Evolutionary conservation across 164 flowering plant species (phyloP).

Genomic region (Akebia trifoliata): DNA sequence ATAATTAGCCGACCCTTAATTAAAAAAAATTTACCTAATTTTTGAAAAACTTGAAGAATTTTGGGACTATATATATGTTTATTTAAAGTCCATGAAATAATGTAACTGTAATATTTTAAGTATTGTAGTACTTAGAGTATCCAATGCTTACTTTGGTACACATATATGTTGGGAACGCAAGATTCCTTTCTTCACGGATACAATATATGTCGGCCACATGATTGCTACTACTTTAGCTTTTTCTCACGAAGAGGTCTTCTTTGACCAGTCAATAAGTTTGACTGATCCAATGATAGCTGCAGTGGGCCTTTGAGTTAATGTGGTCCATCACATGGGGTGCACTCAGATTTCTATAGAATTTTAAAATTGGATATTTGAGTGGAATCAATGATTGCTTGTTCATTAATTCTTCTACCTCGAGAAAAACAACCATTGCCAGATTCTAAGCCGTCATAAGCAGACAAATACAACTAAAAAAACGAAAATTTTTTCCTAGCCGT

Average conservation of each 20-base stretch:
- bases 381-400: conserved; percentile 8
- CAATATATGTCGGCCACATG: conserved; percentile 20
- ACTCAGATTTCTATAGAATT: too few relatives aligned
- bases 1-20: too few relatives aligned
- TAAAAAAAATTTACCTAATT: too few relatives aligned
- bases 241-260: conserved; percentile 10
- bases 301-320: conserved; percentile 8
- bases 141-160: too few relatives aligned
- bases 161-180: conserved; percentile 3
- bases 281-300: conserved; percentile 23
- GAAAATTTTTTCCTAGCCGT: too few relatives aligned
- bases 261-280: conserved; percentile 44
- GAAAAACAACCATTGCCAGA: neutral
- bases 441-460: too few relatives aligned
- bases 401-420: neutral
- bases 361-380: conserved; percentile 1
- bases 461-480: too few relatives aligned
- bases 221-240: conserved; percentile 21
- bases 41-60: too few relatives aligned
- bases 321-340: too few relatives aligned
- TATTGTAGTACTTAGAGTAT: neutral
- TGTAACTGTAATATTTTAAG: neutral
- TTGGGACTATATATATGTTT: neutral
- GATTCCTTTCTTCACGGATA: conserved; percentile 27
- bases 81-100: neutral